phyloP scores from a whole-genome alignment of 1,284 basidiomycete genomes.

The Boletus semigastroideus region DNA sequence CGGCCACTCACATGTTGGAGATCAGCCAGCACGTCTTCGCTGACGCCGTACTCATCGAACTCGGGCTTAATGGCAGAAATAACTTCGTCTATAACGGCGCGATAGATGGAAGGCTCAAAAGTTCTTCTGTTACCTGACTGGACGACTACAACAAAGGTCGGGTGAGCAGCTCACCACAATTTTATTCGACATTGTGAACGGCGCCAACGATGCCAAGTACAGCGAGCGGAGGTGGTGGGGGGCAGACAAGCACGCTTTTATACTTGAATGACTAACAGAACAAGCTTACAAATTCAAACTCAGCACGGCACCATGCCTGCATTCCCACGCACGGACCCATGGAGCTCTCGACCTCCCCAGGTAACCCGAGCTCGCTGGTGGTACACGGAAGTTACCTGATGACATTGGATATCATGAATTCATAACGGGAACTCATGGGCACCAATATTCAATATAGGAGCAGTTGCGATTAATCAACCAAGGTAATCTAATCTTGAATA shows the following conservation, averaged over 20 bases:
- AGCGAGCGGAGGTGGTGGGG: constrained; percentile 37
- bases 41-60: constrained; percentile 96
- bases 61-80: constrained; percentile 86
- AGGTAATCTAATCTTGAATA: background rate
- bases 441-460: too few species aligned
- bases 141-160: constrained; percentile 55
- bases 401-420: too few species aligned
- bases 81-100: constrained; percentile 96
- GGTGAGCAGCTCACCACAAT: constrained; percentile 85
- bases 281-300: constrained; percentile 42
- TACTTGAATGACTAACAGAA: constrained; percentile 44
- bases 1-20: constrained; percentile 76
- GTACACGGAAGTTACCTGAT: too few species aligned
- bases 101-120: constrained; percentile 88
- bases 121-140: constrained; percentile 54
- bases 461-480: too few species aligned
- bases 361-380: too few species aligned
- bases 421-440: too few species aligned
- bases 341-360: too few species aligned
- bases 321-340: constrained; percentile 52
- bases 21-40: constrained; percentile 87
- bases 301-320: constrained; percentile 32
- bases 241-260: constrained; percentile 45
- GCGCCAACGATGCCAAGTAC: constrained; percentile 35
- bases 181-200: constrained; percentile 76